Evolutionary conservation across 306 rosid species (phyloP).

Genomic region (Cucurbita ficifolia): DNA sequence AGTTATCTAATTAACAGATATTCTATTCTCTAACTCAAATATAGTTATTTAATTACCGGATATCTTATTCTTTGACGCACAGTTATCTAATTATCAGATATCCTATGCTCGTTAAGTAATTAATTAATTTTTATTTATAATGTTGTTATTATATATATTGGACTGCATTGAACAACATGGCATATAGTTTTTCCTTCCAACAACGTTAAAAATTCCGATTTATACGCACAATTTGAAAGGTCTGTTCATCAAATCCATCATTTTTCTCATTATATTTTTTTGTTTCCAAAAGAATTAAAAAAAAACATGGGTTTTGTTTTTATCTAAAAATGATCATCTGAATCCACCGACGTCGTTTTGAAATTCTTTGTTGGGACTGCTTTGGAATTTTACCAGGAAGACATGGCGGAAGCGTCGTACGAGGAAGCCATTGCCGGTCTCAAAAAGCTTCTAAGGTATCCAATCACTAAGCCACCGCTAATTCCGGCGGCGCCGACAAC

Average conservation of each 20-base stretch:
- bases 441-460: conserved; percentile 56
- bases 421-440: conserved; percentile 67
- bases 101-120: too few relatives aligned
- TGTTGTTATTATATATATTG: neutral
- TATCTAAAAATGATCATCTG: neutral
- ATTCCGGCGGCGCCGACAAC: neutral
- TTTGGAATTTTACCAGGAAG: conserved; percentile 20
- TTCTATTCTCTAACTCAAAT: too few relatives aligned
- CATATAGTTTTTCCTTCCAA: neutral
- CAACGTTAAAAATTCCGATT: neutral
- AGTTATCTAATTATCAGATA: too few relatives aligned
- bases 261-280: neutral
- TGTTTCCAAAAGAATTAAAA: neutral
- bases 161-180: neutral
- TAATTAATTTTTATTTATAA: too few relatives aligned
- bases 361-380: neutral
- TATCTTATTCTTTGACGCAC: too few relatives aligned
- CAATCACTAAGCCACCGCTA: neutral
- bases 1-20: too few relatives aligned
- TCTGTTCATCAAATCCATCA: neutral
- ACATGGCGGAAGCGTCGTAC: conserved; percentile 56
- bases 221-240: neutral
- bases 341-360: neutral
- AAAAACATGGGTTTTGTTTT: neutral
- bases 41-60: too few relatives aligned